A percentile compares a stretch with the other conserved stretches of the same genome.
phyloP scores from a whole-genome alignment of 2,329 filamentous ascomycete species.

The Monosporascus sp. region DNA sequence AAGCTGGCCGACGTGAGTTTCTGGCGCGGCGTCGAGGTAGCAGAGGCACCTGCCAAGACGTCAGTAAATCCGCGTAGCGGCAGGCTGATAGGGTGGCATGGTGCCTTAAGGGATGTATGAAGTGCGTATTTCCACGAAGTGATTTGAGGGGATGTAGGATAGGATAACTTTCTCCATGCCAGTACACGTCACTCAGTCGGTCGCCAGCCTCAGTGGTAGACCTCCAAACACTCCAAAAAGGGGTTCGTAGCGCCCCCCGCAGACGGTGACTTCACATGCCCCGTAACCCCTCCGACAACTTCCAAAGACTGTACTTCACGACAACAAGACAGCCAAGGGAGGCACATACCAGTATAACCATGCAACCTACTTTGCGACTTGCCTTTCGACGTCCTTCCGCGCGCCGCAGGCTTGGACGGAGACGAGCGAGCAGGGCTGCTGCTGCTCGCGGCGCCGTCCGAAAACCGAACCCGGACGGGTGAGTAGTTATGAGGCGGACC shows the following conservation, averaged over 20 bases:
- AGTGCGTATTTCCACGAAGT: no score
- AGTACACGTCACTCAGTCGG: no score
- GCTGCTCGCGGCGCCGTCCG: constrained; percentile 7
- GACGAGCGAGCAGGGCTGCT: constrained; percentile 10
- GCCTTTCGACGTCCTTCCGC: constrained; percentile 1
- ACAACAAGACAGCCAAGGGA: neutral
- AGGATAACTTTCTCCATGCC: no score
- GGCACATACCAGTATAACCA: constrained; percentile 11
- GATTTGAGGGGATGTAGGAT: no score
- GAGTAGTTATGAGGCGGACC: constrained; percentile 13
- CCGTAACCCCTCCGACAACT: neutral
- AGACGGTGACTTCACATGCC: no score
- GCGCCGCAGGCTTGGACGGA: constrained; percentile 1
- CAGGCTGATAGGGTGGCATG: no score
- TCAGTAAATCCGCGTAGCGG: neutral
- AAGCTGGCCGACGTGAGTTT: constrained; percentile 17
- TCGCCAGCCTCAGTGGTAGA: no score
- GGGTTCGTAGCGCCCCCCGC: neutral
- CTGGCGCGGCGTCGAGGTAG: neutral
- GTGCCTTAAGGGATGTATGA: no score
- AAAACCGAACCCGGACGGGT: constrained; percentile 23
- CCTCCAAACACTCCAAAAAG: neutral
- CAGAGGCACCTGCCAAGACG: neutral
- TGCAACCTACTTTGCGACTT: constrained; percentile 11
- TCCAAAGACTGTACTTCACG: neutral